Percentiles rank a stretch among this genome's conserved stretches.
Conservation (phyloP, 352 stramenopile genomes). For the Phytophthora brassicae region DNA sequence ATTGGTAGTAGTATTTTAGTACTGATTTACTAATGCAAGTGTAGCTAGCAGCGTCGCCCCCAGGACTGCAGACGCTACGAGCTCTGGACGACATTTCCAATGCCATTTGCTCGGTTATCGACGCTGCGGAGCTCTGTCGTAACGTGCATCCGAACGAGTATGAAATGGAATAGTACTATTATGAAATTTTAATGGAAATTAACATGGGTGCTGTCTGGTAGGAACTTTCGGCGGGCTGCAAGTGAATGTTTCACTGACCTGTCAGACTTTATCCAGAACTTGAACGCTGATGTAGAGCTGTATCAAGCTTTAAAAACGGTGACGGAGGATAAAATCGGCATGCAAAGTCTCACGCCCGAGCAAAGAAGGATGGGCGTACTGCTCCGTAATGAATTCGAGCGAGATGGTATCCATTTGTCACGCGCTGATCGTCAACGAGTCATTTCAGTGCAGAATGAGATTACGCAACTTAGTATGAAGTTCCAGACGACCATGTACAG, state of each 20-base stretch:
- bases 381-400: constrained; percentile 93
- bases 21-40: constrained; percentile 18
- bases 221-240: constrained; percentile 81
- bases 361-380: constrained; percentile 89
- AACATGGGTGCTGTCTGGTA: constrained; percentile 13
- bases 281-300: constrained; percentile 92
- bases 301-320: constrained; percentile 86
- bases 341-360: constrained; percentile 82
- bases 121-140: constrained; percentile 94
- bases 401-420: constrained; percentile 93
- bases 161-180: background rate
- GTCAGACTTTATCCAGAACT: constrained; percentile 93
- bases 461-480: constrained; percentile 84
- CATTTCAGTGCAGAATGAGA: constrained; percentile 87
- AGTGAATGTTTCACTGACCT: constrained; percentile 90
- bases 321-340: constrained; percentile 50
- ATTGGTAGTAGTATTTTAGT: background rate
- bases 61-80: constrained; percentile 67
- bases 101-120: constrained; percentile 94
- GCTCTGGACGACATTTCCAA: constrained; percentile 95
- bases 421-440: constrained; percentile 72
- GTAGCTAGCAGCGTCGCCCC: constrained; percentile 54
- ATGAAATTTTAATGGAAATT: constrained; percentile 3
- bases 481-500: constrained; percentile 89
- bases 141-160: constrained; percentile 91